Evolutionary conservation across 768 basidiomycete genomes (phyloP).

Genomic region (Auriculariales sp.): DNA sequence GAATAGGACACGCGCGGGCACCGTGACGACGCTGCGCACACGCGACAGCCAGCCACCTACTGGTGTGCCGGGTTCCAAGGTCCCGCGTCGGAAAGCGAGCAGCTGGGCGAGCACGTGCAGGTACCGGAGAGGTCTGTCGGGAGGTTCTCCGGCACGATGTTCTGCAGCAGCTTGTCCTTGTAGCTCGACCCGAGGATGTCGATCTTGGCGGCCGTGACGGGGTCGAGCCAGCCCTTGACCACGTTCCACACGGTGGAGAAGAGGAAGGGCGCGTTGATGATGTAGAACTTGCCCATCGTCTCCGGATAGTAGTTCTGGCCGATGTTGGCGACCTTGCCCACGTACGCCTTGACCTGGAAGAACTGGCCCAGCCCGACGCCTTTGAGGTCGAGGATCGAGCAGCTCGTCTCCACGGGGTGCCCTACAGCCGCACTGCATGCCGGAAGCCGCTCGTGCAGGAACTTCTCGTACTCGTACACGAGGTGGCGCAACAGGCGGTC

Average conservation of each 20-base stretch:
- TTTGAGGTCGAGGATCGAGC: constrained; percentile 87
- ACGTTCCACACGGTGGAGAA: constrained; percentile 81
- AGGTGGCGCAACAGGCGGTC: constrained; percentile 83
- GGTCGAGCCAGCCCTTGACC: constrained; percentile 89
- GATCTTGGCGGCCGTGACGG: constrained; percentile 91
- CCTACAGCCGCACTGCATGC: constrained; percentile 58
- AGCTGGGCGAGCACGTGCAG: constrained; percentile 67
- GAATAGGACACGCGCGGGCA: too few species aligned
- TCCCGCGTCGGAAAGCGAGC: constrained; percentile 78
- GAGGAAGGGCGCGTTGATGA: constrained; percentile 92
- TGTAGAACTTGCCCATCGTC: constrained; percentile 96
- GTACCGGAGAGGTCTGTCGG: constrained; percentile 75
- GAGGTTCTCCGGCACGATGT: constrained; percentile 74
- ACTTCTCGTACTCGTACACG: constrained; percentile 88
- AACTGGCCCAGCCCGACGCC: constrained; percentile 53
- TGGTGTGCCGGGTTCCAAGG: constrained; percentile 57
- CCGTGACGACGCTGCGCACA: too few species aligned
- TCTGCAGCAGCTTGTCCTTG: constrained; percentile 58
- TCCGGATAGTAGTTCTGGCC: constrained; percentile 90
- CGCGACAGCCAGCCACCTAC: not conserved
- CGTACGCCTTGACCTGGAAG: constrained; percentile 86
- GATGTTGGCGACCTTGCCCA: constrained; percentile 56
- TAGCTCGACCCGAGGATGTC: constrained; percentile 70
- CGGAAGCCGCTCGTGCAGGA: constrained; percentile 64
- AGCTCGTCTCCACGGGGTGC: constrained; percentile 88